Base-by-base conservation (phyloP, 1,284 basidiomycete genomes). In the Naganishia liquefaciens region DNA sequence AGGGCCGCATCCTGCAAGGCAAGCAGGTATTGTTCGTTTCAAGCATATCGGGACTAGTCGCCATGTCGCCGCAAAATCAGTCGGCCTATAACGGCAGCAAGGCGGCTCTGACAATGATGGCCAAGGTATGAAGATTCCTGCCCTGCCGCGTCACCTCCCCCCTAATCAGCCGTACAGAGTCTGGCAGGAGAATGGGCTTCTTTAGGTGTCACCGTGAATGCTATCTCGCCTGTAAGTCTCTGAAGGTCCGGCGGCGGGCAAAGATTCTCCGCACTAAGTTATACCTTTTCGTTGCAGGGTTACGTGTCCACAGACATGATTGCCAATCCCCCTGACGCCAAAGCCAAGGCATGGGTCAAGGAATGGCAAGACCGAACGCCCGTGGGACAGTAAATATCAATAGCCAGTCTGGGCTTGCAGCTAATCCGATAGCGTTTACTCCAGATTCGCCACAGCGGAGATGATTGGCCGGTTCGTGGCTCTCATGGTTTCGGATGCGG, bases 261-360 rank as follows among this genome's bases (percentile, higher is more conserved):
- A 37, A 37, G 9, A 37, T 37, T 25, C 43, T 23, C 19, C 7
- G 15, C 28, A 27, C 1, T 15, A 7, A 42, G n/a, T 3, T 27
- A n/a, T 37, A 27, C 17, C 1, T 10, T 2, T 40, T 9, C 28
- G 6, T 37, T 7, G n/a, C 25, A 68, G 55, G 75, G 77, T 7
- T 80, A 79, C 71, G 75, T 79, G 25, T 50, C 67, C 4, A 79
- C 79, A 5, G 79, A 80, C 58, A 80, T 80, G 79, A 77, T 77
- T 33, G 70, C 72, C 68, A 70, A 73, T 54, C 72, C 71, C 2
- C 69, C 72, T 0, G 68, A 72, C 53, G 68, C 63, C 47, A 61
- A 65, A 28, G 68, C 69, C 40, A 44, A 64, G 49, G 63, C 63
- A 2, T 78, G 71, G 71, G 70, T 69, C 13, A 40, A 60, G 13